Base-by-base conservation (phyloP, 495 filamentous ascomycete species). In the Xylaria curta region DNA sequence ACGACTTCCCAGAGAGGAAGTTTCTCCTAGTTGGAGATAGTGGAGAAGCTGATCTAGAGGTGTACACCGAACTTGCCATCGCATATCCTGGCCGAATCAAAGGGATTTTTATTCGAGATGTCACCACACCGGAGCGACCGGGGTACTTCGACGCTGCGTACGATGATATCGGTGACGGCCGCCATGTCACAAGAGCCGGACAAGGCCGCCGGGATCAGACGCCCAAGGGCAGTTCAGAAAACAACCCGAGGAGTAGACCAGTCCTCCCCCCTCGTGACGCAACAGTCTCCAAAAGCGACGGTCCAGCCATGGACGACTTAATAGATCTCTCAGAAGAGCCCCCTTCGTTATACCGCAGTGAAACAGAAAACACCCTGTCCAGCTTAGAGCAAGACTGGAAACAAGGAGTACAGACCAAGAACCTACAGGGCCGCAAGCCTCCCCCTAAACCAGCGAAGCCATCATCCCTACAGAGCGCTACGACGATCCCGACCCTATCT, bases 21-120 rank as follows among this genome's bases (percentile, higher is more conserved):
- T 99, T 98, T 79, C 87, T 99, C 10, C 87, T 99, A 0, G 91
- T 97, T 42, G 96, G 96, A 4, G 96, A 99, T 75, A 97, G 94
- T 75, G 96, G 96, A 26, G 96, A 99, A 80, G 95, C 95, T 5
- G 96, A 99, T 81, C 86, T 99, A 3, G 96, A 99, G 80, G 94
- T 99, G 0, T 99, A 99, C 76, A 98, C 94, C 0, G 95, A 99
- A 71, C 86, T 97, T n/a, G 93, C 90, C 0, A 74, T 94, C 26
- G 89, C 91, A 13, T 91, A 97, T 78, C 96, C 94, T 0, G 92
- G 92, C 0, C 86, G 92, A 44, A 90, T 99, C 42, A 76, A 97
- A 12, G 87, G 79, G 0, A 88, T 99, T 40, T 99, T 97, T 78
- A 98, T 99, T 71, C 88, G 96, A 28, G 97, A 99, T 80, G 91